A percentile compares a stretch with the other conserved stretches of the same genome.
phyloP scores from a whole-genome alignment of 73 alveolate genomes.

The Stentor coeruleus region DNA sequence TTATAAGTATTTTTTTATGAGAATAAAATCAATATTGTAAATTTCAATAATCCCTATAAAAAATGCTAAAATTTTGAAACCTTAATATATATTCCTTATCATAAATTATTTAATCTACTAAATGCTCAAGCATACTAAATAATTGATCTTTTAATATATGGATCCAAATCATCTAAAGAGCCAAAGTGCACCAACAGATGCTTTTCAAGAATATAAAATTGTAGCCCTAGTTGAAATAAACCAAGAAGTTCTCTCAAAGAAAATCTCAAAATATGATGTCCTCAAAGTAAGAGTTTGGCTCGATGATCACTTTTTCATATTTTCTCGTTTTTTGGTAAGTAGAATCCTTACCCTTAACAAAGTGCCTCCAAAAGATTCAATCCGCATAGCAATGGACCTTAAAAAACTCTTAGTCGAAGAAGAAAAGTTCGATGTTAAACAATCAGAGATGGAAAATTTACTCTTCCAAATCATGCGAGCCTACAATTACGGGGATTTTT shows the following conservation, averaged over 20 bases:
- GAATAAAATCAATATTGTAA: too few relatives aligned
- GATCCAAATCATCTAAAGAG: too few relatives aligned
- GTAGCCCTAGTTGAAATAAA: too few relatives aligned
- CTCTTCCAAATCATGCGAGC: slow-evolving; percentile 27
- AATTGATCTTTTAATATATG: too few relatives aligned
- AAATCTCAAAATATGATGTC: slow-evolving; percentile 40
- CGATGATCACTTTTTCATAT: slow-evolving; percentile 47
- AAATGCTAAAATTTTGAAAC: too few relatives aligned
- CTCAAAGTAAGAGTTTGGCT: slow-evolving; percentile 41
- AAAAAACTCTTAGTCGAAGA: slow-evolving; percentile 39
- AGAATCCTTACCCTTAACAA: slow-evolving; percentile 42
- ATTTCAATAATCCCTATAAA: too few relatives aligned
- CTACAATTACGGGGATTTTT: slow-evolving; percentile 36
- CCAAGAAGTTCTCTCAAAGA: background rate
- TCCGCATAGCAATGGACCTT: slow-evolving; percentile 38
- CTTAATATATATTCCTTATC: too few relatives aligned
- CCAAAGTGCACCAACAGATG: too few relatives aligned
- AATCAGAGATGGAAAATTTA: slow-evolving; percentile 34
- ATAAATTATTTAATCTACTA: too few relatives aligned
- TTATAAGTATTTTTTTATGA: too few relatives aligned
- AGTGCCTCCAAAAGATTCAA: slow-evolving; percentile 43
- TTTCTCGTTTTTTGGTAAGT: slow-evolving; percentile 47
- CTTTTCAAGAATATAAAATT: too few relatives aligned
- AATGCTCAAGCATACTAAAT: too few relatives aligned
- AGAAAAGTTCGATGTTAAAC: slow-evolving; percentile 31